Base-by-base conservation (phyloP, 768 basidiomycete genomes). In the Suillus variegatus region DNA sequence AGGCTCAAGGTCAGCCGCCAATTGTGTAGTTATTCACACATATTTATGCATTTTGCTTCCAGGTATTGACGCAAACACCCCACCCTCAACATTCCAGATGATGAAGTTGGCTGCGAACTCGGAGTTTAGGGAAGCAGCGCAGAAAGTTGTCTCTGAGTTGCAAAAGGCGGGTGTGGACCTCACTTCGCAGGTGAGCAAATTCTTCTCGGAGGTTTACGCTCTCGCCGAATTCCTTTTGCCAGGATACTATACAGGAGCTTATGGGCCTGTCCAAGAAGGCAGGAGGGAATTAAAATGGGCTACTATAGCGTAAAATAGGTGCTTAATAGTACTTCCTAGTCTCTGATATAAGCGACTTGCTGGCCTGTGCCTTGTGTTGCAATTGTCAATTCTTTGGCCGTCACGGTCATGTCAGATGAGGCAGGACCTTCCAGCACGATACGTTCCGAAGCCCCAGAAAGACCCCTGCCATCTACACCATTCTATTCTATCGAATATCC, bases 401-500 rank as follows among this genome's bases (percentile, higher is more conserved):
- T 44, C 20, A 46, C 44, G 9, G 44, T 28, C 49, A 57, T 46
- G 60, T 67, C 62, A 25, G 43, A 65, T n/a, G 52, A 60, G n/a
- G 41, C 68, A 68, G 52, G 36, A 63, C 38, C 64, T 6, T 58
- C 68, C 36, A 58, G 64, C 36, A 51, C 66, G 3, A 43, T 67
- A 4, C 65, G 70, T 12, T 58, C 66, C n/a, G 67, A 72, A 44
- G 84, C 83, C 0, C 78, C 76, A 18, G 76, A 80, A 46, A 76
- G 61, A 22, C 78, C 83, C 2, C 78, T 94, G 2, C 86, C 89
- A 25, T 79, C 84, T 41, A 80, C 82, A 6, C 81, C 86, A 38
- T 91, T 89, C 74, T 91, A 91, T 73, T 90, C 93, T 6, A 81
- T 97, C 66, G 95, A 97, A 76, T 97, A 95, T 78, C 95, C 95